phyloP scores from a whole-genome alignment of 345 rosid genomes.

The Acer saccharum region DNA sequence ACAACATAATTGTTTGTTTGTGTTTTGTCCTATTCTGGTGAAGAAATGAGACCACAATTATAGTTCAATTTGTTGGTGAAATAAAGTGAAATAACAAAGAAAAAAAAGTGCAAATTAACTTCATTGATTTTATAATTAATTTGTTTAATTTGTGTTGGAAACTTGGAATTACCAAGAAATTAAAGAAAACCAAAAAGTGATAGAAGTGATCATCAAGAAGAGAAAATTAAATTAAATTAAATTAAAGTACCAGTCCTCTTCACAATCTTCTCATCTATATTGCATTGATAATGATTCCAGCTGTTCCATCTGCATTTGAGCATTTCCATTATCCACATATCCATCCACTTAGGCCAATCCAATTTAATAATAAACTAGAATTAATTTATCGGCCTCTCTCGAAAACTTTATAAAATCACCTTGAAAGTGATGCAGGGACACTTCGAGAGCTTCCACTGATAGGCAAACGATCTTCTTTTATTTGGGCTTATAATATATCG shows the following conservation, averaged over 20 bases:
- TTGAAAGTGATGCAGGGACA: background rate
- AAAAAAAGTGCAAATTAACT: background rate
- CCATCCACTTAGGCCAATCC: background rate
- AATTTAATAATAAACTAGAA: background rate
- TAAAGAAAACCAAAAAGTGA: background rate
- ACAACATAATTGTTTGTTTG: background rate
- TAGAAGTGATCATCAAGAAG: background rate
- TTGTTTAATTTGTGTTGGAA: background rate
- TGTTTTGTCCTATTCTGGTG: background rate
- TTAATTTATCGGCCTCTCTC: background rate
- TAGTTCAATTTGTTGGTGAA: background rate
- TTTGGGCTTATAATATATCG: too few relatives aligned
- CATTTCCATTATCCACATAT: too few relatives aligned
- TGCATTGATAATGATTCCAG: conserved; percentile 56
- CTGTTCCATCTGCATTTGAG: conserved; percentile 61
- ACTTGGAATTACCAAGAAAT: background rate
- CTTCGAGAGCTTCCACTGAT: too few relatives aligned
- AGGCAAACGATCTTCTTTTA: too few relatives aligned
- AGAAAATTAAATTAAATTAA: background rate
- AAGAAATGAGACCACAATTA: background rate
- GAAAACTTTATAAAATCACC: background rate
- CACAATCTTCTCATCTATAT: conserved; percentile 40
- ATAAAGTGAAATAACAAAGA: background rate
- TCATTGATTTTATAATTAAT: background rate
- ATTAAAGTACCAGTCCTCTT: conserved; percentile 35